Evolutionary conservation across 2,329 filamentous ascomycete species (phyloP), one percentile per base, ranked within the genome.

Genomic region (Penicillium brevicompactum): DNA sequence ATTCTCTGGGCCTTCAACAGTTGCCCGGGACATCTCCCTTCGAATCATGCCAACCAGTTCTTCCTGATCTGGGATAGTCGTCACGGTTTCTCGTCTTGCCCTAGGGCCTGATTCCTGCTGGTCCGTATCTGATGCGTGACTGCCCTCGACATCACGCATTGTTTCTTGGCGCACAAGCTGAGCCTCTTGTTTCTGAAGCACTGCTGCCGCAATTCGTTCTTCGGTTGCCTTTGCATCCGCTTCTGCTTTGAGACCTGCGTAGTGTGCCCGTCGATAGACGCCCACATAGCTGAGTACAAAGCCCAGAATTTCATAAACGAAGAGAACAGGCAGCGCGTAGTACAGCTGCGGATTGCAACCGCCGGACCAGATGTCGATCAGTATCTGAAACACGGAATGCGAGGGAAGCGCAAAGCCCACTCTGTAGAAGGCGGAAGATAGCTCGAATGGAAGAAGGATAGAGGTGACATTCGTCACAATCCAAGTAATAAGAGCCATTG

Each of bases 401-500:
- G 75, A 73, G 1, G 78, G 78, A 1, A 79, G 61, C 0, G 67
- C 70, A 44, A 76, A 76, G 5, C 72, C 73, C 59, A 75, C 68
- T 44, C 63, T 66, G 56, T 75, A 80, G 51, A 80, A 80, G 0
- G 55, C 72, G 0, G 79, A 68, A 0, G 70, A 70, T 1, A 80
- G 63, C 49, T 77, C 74, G 14, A 80, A 74, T 0, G 79, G 78
- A 6, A 75, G 65, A 16, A 81, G 61, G 10, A 76, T 73, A 2
- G 72, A 75, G 0, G 75, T 66, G 6, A 80, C 64, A 54, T 81
- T 81, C 27, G 72, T 14, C 13, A 80, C 67, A 5, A 80, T 60
- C 79, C 79, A 82, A 0, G 71, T 61, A 5, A 81, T 67, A 5
- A 80, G 61, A 7, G 73, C 71, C 68, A 80, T 78, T 0, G 79